These are phyloP conservation scores for Hypoxylon rubiginosum DNA, from an alignment of 2,329 filamentous ascomycete genomes.

Conservation along the genomic window DNA sequence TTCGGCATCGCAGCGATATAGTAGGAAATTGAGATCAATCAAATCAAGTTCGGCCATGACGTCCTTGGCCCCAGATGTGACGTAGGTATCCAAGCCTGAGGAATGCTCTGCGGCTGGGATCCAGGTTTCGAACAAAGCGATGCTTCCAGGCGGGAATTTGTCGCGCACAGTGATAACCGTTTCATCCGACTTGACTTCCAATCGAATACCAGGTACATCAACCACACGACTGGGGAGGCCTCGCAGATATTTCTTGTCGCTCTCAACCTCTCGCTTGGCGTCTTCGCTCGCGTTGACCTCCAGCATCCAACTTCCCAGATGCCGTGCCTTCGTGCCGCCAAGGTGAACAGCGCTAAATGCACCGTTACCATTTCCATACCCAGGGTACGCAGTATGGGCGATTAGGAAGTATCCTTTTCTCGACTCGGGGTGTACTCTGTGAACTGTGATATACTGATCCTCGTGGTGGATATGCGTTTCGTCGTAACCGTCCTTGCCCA, in stretches of 20 bases:
- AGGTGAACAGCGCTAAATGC: constrained; percentile 84
- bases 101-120: constrained; percentile 89
- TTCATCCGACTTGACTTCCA: constrained; percentile 79
- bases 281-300: constrained; percentile 86
- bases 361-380: constrained; percentile 87
- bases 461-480: constrained; percentile 98
- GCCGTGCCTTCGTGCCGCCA: constrained; percentile 84
- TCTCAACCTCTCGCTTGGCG: constrained; percentile 72
- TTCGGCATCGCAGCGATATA: constrained; percentile 93
- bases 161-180: constrained; percentile 85
- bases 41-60: constrained; percentile 83
- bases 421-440: constrained; percentile 91
- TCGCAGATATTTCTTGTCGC: constrained; percentile 78
- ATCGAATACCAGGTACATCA: constrained; percentile 78
- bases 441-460: constrained; percentile 94
- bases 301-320: constrained; percentile 91
- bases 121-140: constrained; percentile 96
- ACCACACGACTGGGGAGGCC: constrained; percentile 88
- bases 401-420: constrained; percentile 96
- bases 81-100: constrained; percentile 84
- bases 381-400: constrained; percentile 95
- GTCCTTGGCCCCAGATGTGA: constrained; percentile 82
- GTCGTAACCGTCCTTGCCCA: constrained; percentile 94
- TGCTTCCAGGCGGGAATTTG: constrained; percentile 91
- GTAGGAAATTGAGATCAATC: constrained; percentile 88